These are phyloP conservation scores for Aspergillus alliaceus DNA, from an alignment of 2,329 filamentous ascomycete species.

Conservation along the genomic window DNA sequence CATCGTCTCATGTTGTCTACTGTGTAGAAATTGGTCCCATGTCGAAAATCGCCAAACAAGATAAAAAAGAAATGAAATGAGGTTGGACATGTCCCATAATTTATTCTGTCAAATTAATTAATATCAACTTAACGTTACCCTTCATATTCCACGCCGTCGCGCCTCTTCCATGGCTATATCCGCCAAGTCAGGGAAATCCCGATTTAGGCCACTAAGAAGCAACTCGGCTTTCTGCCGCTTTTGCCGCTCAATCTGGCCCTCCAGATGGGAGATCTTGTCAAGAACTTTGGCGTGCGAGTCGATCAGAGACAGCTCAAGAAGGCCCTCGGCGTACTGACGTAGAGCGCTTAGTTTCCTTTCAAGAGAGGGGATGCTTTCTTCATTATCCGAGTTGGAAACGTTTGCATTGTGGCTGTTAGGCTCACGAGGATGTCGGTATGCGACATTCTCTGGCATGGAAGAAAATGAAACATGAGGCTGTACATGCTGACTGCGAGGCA, in stretches of 20 bases:
- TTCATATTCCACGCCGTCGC: slow-evolving; percentile 16
- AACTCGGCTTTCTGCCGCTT: slow-evolving; percentile 18
- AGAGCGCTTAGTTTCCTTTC: slow-evolving; percentile 21
- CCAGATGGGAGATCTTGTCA: slow-evolving; percentile 20
- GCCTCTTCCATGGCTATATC: slow-evolving; percentile 19
- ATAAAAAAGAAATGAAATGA: neutral
- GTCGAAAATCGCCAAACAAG: neutral
- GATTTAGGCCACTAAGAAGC: slow-evolving; percentile 14
- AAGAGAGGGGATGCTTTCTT: slow-evolving; percentile 17
- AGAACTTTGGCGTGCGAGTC: slow-evolving; percentile 24
- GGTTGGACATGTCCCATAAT: no score
- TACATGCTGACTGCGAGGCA: neutral
- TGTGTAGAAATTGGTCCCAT: neutral
- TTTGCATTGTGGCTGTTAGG: neutral
- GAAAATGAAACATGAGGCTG: neutral
- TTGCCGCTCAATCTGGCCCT: slow-evolving; percentile 16
- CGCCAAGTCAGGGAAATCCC: slow-evolving; percentile 22
- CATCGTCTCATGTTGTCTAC: neutral
- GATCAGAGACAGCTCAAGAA: slow-evolving; percentile 25
- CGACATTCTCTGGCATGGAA: neutral
- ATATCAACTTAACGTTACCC: neutral
- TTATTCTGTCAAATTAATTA: neutral
- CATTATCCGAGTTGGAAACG: neutral
- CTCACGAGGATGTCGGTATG: neutral
- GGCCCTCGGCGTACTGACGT: slow-evolving; percentile 22